A percentile compares a stretch with the other conserved stretches of the same genome.
phyloP scores from a whole-genome alignment of 2,329 filamentous ascomycete genomes.

The Hymenoscyphus fraxineus region DNA sequence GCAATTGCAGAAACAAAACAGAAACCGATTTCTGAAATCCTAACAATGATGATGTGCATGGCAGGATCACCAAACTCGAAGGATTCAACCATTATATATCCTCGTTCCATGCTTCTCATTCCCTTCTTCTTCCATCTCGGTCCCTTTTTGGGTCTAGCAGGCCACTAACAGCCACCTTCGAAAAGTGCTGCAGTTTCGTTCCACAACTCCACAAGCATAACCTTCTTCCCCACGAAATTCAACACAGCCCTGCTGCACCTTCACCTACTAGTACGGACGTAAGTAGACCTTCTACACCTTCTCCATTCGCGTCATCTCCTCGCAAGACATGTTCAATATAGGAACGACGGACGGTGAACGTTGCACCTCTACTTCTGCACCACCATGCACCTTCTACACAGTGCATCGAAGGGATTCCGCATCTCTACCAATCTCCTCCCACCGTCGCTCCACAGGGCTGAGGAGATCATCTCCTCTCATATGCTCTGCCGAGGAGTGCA shows the following conservation, averaged over 20 bases:
- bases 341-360: neutral
- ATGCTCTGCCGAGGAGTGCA: neutral
- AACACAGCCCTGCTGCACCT: slow-evolving; percentile 11
- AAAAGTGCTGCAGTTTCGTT: neutral
- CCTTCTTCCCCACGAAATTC: slow-evolving; percentile 3
- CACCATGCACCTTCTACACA: neutral
- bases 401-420: neutral
- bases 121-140: neutral
- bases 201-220: neutral
- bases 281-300: neutral
- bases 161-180: neutral
- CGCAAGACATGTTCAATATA: slow-evolving; percentile 2
- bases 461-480: neutral
- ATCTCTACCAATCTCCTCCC: neutral
- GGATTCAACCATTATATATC: neutral
- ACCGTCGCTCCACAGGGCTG: slow-evolving; percentile 10
- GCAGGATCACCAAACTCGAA: neutral
- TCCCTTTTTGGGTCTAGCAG: neutral
- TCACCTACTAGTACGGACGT: neutral
- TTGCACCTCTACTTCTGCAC: neutral
- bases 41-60: neutral
- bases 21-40: neutral
- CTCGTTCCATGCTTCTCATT: neutral
- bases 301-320: too few relatives aligned
- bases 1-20: neutral